Evolutionary conservation across 306 rosid species (phyloP).

Genomic region (Medicago truncatula): DNA sequence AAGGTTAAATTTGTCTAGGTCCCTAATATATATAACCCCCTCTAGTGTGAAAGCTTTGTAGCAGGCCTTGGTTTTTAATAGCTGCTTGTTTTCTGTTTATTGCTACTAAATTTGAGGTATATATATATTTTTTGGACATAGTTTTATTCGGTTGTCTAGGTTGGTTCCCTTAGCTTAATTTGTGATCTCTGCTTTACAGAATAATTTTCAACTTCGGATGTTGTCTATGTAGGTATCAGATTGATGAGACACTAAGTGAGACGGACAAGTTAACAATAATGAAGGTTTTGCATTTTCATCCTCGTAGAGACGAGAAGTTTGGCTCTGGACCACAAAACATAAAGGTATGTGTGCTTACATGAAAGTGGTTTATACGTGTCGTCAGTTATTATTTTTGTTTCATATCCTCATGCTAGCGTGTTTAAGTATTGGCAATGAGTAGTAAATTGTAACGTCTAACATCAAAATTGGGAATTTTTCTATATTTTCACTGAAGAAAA

Average conservation of each 20-base stretch:
- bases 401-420: conserved; percentile 28
- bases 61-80: neutral
- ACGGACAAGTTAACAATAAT: conserved; percentile 61
- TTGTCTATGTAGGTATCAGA: conserved; percentile 63
- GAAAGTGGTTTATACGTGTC: conserved; percentile 29
- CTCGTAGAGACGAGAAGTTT: conserved; percentile 59
- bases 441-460: conserved; percentile 8
- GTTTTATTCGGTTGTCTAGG: conserved; percentile 24
- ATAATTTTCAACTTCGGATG: conserved; percentile 23
- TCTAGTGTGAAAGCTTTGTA: neutral
- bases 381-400: conserved; percentile 5
- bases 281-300: conserved; percentile 78
- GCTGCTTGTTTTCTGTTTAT: conserved; percentile 14
- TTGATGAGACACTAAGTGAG: conserved; percentile 63
- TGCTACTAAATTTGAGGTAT: conserved; percentile 16
- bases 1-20: conserved; percentile 2
- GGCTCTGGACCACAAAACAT: conserved; percentile 69
- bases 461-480: neutral
- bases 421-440: neutral
- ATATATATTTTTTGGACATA: conserved; percentile 24
- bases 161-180: conserved; percentile 26
- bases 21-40: neutral
- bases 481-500: neutral
- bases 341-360: conserved; percentile 59
- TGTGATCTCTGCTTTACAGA: conserved; percentile 29